Conservation (phyloP, 164 flowering plant species). For the Stephania japonica region DNA sequence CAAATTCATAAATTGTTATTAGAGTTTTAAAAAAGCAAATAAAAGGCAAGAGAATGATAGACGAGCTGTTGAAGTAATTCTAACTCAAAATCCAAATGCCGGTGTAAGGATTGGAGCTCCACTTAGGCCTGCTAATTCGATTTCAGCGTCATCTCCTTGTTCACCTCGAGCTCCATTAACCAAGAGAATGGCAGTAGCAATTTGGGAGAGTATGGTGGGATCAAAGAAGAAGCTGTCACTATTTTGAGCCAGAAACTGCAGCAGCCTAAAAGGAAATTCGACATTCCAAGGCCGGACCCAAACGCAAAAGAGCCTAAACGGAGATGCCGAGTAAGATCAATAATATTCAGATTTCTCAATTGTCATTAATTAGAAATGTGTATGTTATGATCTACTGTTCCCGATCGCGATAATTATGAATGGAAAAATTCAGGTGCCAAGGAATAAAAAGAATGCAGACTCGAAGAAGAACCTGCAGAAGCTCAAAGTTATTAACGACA, state of each 20-base stretch:
- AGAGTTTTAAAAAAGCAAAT: too few species aligned
- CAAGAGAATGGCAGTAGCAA: slow-evolving; percentile 1
- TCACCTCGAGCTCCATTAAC: too few species aligned
- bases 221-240: not conserved
- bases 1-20: too few species aligned
- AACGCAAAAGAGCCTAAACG: slow-evolving; percentile 40
- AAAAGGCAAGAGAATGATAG: too few species aligned
- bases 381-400: not conserved
- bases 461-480: slow-evolving; percentile 55
- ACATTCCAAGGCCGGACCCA: slow-evolving; percentile 9
- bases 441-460: slow-evolving; percentile 40
- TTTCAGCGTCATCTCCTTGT: too few species aligned
- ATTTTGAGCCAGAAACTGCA: slow-evolving; percentile 18
- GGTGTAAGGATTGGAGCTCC: too few species aligned
- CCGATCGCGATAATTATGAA: slow-evolving; percentile 2
- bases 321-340: slow-evolving; percentile 28
- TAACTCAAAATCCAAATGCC: too few species aligned
- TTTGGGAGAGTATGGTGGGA: slow-evolving; percentile 7
- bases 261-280: slow-evolving; percentile 19
- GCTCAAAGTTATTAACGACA: slow-evolving; percentile 5
- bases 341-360: slow-evolving; percentile 7
- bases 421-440: slow-evolving; percentile 30
- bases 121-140: too few species aligned
- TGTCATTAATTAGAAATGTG: too few species aligned
- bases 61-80: too few species aligned